Evolutionary conservation across 371 early-diverging fungal species (phyloP), one percentile per base, ranked within the genome.

Genomic region (Mortierella sp.): DNA sequence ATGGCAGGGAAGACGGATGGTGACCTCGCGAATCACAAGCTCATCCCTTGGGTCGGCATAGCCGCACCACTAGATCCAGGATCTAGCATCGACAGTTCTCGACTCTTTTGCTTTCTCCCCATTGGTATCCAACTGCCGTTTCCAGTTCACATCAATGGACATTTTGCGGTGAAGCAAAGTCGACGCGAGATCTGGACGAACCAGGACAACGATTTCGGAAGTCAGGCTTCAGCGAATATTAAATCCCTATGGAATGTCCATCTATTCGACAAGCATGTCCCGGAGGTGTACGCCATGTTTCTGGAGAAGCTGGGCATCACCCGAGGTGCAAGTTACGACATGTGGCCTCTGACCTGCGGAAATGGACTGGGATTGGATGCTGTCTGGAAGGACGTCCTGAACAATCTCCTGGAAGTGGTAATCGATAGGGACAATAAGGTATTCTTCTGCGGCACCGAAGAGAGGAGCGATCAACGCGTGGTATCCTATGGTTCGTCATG

Each of bases 21-120:
- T 7, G 50, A 65, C 27, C 47, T 79, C 17, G 32, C 19, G 0
- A 53, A 32, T 23, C 65, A 73, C 12, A 79, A 57, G 11, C 42
- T 80, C 24, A 65, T 79, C 23, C 79, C 79, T n/a, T 79, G 71
- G 71, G 79, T 79, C 8, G 79, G 79, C 7, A 41, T 79, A 12
- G 79, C 80, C 4, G 72, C 72, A 1, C 76, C 60, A 3, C 27
- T 46, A 14, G 47, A 54, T 2, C 49, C 67, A 2, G 28, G 46
- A 9, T 42, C 50, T 26, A 34, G 15, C 15, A 44, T 61, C 8
- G 62, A 41, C 8, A 30, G 23, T 15, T 60, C 79, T 2, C 34
- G 72, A 2, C 50, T 79, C 27, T 79, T 79, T 37, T 79, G 79
- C n/a, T 79, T 79, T 47, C 53, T 79, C 5, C 79, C 79, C 11